Evolutionary conservation across 2,329 filamentous ascomycete species (phyloP), one percentile per base, ranked within the genome.

Genomic region (Dactylellina drechsleri): DNA sequence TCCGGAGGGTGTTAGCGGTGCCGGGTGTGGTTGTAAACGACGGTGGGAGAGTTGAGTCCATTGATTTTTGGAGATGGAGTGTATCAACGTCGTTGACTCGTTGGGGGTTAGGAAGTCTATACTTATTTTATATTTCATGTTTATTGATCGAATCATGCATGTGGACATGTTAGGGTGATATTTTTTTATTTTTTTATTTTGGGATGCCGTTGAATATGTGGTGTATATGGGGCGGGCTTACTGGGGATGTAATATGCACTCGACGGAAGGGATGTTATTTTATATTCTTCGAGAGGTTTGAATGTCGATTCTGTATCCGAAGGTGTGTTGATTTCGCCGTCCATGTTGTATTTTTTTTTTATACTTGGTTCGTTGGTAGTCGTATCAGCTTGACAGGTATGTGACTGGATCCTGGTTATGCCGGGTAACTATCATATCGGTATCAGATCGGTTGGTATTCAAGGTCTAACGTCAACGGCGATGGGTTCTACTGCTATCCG

Each of bases 11-110:
- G 92, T 90, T 8, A 98, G 87, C 67, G 92, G 88, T 1, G 92
- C 95, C 0, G 94, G 95, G 86, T 93, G 92, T 0, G 92, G 92
- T 85, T 98, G 93, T 0, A 99, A 87, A 49, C 94, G 90, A 66
- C 95, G 91, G 81, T 93, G 92, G n/a, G 90, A 88, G 66, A 99
- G 89, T 58, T 90, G 86, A 76, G 92, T 93, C 94, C 95, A 99
- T 81, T 89, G 87, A 26, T 91, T 90, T 77, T 89, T 89, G 26
- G 91, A 57, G 28, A 75, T 75, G n/a, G 58, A 28, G 1, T 43
- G 12, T 12, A 75, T 52, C 5, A 75, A 52, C 8, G 23, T 90
- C 0, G 88, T 89, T 52, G 87, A 84, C 57, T 76, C 71, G 4
- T 28, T 1, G 16, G 65, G 66, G 15, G 66, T 71, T 36, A 76